Percentiles rank a stretch among this genome's conserved stretches.
Conservation (phyloP, 331 rosid species). For the Quercus lobata region DNA sequence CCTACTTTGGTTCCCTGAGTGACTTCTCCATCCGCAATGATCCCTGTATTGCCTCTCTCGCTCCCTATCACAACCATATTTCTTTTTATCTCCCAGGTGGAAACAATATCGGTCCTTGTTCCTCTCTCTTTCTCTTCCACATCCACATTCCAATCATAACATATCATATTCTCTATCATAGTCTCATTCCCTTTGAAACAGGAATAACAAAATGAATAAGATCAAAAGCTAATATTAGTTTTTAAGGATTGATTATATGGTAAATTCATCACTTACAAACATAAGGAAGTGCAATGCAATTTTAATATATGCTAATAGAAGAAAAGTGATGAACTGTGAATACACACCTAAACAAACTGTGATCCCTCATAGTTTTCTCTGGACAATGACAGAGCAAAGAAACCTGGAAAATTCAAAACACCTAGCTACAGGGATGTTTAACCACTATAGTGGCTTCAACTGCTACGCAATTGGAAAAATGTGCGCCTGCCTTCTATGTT, state of each 20-base stretch:
- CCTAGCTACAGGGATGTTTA: neutral
- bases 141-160: conserved; percentile 63
- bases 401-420: neutral
- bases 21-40: conserved; percentile 80
- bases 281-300: neutral
- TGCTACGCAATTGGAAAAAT: neutral
- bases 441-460: neutral
- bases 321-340: neutral
- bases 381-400: neutral
- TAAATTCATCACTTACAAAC: neutral
- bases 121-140: conserved; percentile 64
- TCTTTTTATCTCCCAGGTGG: conserved; percentile 74
- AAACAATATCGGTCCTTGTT: conserved; percentile 58
- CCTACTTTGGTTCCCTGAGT: conserved; percentile 82
- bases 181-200: conserved; percentile 66
- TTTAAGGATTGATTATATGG: neutral
- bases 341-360: neutral
- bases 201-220: conserved; percentile 3
- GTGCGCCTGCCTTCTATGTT: neutral
- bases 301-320: neutral
- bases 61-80: conserved; percentile 71
- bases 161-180: conserved; percentile 38
- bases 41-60: conserved; percentile 81
- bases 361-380: neutral
- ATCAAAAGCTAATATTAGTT: neutral